Percentiles rank a stretch among this genome's conserved stretches.
Evolutionary conservation across 352 stramenopile species (phyloP).

Genomic region (Pythium phragmiticola): DNA sequence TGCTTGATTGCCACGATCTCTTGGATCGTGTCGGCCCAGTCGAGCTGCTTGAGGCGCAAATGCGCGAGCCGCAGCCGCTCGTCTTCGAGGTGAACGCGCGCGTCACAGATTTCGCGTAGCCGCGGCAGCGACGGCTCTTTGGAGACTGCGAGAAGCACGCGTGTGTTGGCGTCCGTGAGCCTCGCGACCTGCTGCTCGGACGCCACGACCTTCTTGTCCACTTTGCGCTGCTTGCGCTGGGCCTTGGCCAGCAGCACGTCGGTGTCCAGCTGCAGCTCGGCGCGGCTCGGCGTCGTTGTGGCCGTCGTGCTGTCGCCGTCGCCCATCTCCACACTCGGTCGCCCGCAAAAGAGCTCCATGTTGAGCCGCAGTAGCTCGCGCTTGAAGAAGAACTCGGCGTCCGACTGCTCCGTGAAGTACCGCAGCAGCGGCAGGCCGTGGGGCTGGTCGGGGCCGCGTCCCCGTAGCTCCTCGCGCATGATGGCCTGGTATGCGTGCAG

Average conservation of each 20-base stretch:
- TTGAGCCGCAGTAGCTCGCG: slow-evolving; percentile 43
- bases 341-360: slow-evolving; percentile 22
- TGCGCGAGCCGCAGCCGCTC: slow-evolving; percentile 33
- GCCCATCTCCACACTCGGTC: slow-evolving; percentile 1
- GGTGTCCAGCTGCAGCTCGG: slow-evolving; percentile 24
- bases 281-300: background rate
- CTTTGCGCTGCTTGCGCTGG: slow-evolving; percentile 53
- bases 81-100: slow-evolving; percentile 37
- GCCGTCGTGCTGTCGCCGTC: background rate
- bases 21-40: slow-evolving; percentile 24
- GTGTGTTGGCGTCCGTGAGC: slow-evolving; percentile 27
- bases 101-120: slow-evolving; percentile 29
- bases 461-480: slow-evolving; percentile 23
- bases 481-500: slow-evolving; percentile 36
- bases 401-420: slow-evolving; percentile 40
- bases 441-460: slow-evolving; percentile 9
- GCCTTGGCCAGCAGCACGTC: slow-evolving; percentile 28
- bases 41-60: slow-evolving; percentile 38
- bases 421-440: slow-evolving; percentile 30
- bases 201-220: slow-evolving; percentile 48
- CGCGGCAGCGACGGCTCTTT: background rate
- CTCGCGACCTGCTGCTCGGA: slow-evolving; percentile 35
- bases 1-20: slow-evolving; percentile 26
- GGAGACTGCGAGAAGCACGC: slow-evolving; percentile 24
- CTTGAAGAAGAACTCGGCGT: slow-evolving; percentile 53